Conservation (phyloP, 768 basidiomycete genomes). For the Mycena chlorophos region DNA sequence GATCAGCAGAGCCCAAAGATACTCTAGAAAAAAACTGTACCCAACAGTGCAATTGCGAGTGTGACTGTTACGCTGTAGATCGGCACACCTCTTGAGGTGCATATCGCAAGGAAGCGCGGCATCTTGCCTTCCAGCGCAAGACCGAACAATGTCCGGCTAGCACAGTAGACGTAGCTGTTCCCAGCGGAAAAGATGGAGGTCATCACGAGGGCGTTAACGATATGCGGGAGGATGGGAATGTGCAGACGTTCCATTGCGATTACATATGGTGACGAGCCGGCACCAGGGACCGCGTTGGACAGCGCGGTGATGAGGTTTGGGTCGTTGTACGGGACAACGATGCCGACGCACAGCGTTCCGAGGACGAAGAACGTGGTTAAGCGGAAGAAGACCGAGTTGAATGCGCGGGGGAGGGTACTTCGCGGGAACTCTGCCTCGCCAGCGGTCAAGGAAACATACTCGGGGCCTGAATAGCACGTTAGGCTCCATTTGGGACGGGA, state of each 20-base stretch:
- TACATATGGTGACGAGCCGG: conserved; percentile 78
- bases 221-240: conserved; percentile 64
- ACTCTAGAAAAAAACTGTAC: conserved; percentile 26
- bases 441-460: conserved; percentile 59
- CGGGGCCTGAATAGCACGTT: no score
- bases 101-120: conserved; percentile 51
- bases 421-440: conserved; percentile 74
- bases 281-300: conserved; percentile 56
- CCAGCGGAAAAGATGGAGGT: conserved; percentile 72
- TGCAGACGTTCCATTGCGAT: conserved; percentile 74
- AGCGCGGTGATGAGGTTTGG: conserved; percentile 50
- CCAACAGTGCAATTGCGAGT: conserved; percentile 38
- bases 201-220: conserved; percentile 73
- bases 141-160: conserved; percentile 53
- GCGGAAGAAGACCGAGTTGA: conserved; percentile 76
- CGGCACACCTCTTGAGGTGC: conserved; percentile 58
- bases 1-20: neutral
- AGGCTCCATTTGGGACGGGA: no score
- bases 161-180: conserved; percentile 45
- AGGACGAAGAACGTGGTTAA: conserved; percentile 77
- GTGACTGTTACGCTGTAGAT: conserved; percentile 51
- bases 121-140: conserved; percentile 63
- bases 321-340: conserved; percentile 77
- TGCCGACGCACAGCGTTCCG: conserved; percentile 69
- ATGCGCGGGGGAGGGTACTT: conserved; percentile 67